Conservation (phyloP, 139 green algal species). For the Chlorella sp. region DNA sequence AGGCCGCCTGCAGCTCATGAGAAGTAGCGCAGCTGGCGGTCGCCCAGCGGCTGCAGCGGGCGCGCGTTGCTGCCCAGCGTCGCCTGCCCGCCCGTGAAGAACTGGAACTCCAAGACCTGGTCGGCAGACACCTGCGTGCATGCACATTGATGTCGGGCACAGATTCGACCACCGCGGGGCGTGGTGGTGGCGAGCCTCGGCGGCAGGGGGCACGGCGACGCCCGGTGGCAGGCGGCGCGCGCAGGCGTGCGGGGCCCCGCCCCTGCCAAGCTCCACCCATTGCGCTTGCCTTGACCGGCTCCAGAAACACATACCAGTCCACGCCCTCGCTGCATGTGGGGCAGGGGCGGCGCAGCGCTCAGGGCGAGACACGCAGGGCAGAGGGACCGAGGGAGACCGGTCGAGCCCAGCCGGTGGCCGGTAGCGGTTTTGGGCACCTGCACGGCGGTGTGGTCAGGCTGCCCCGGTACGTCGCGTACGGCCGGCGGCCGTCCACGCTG, state of each 20-base stretch:
- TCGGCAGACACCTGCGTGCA: neutral
- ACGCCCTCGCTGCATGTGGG: constrained; percentile 24
- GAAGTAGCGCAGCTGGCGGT: constrained; percentile 13
- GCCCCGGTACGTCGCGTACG: constrained; percentile 75
- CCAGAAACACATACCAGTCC: constrained; percentile 36
- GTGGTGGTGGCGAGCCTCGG: too few relatives aligned
- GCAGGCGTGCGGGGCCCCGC: too few relatives aligned
- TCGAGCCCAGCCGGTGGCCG: too few relatives aligned
- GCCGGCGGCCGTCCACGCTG: constrained; percentile 7
- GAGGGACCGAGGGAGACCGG: too few relatives aligned
- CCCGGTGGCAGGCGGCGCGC: too few relatives aligned
- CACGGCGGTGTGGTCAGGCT: constrained; percentile 89
- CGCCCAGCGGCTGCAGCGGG: constrained; percentile 23
- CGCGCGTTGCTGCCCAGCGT: constrained; percentile 7
- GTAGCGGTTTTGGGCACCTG: too few relatives aligned
- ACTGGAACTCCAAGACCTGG: constrained; percentile 33
- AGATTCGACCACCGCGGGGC: too few relatives aligned
- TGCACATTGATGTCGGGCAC: neutral
- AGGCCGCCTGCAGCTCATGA: neutral
- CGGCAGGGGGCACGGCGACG: too few relatives aligned
- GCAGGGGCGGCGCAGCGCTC: too few relatives aligned
- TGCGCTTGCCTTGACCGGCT: constrained; percentile 28
- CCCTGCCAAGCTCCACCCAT: too few relatives aligned
- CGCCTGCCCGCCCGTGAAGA: constrained; percentile 1
- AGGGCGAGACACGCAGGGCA: too few relatives aligned